These are phyloP conservation scores for Botrytis elliptica DNA, from an alignment of 2,329 filamentous ascomycete genomes.

Conservation along the genomic window DNA sequence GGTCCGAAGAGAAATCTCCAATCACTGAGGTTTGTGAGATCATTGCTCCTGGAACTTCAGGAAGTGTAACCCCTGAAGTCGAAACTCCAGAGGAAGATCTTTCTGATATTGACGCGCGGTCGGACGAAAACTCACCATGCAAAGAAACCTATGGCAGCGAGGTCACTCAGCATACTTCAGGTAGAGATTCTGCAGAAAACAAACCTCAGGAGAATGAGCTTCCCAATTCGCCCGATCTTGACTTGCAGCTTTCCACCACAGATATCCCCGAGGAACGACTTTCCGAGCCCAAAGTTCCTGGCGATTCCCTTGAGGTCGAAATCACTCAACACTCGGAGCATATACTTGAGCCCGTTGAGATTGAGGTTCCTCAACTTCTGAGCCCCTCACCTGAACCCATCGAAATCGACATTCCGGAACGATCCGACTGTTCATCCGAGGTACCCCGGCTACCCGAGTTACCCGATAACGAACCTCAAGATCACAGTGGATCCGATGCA, in stretches of 20 bases:
- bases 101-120: constrained; percentile 4
- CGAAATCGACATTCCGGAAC: neutral
- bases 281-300: neutral
- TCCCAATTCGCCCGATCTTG: neutral
- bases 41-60: neutral
- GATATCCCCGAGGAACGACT: neutral
- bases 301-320: neutral
- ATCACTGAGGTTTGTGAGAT: neutral
- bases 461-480: neutral
- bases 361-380: neutral
- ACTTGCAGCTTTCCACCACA: neutral
- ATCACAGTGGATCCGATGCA: constrained; percentile 18
- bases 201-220: neutral
- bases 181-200: neutral
- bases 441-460: neutral
- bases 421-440: neutral
- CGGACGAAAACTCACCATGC: neutral
- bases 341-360: neutral
- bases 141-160: neutral
- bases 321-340: neutral
- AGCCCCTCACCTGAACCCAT: constrained; percentile 4
- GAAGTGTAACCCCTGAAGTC: neutral
- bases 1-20: neutral
- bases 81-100: neutral
- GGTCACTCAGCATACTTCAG: neutral